These are phyloP conservation scores for Rosa persica DNA, from an alignment of 306 rosid genomes.

Conservation along the genomic window DNA sequence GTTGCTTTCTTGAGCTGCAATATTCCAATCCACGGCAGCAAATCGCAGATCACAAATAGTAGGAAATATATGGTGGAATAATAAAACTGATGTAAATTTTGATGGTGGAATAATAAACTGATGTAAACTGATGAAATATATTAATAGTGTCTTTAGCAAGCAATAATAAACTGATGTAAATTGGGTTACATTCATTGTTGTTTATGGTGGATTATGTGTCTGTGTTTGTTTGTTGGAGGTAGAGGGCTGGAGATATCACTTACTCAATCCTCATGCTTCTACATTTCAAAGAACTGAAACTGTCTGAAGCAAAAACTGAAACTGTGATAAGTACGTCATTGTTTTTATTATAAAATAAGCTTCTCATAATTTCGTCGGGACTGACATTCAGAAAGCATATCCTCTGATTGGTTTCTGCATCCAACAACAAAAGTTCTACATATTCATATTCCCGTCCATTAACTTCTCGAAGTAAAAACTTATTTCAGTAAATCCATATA, in stretches of 20 bases:
- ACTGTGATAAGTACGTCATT: conserved; percentile 89
- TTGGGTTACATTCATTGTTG: neutral
- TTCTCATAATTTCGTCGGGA: conserved; percentile 85
- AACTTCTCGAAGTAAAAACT: conserved; percentile 21
- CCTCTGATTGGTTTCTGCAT: conserved; percentile 81
- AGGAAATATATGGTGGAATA: neutral
- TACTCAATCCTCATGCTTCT: conserved; percentile 89
- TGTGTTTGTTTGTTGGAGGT: neutral
- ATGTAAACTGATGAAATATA: neutral
- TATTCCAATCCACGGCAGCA: conserved; percentile 8
- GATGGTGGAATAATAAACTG: neutral
- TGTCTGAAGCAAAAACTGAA: conserved; percentile 90
- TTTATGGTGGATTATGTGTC: neutral
- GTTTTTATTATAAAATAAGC: conserved; percentile 88
- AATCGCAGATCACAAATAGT: neutral
- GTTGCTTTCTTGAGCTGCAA: neutral
- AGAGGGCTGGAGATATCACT: conserved; percentile 17
- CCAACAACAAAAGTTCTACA: conserved; percentile 27
- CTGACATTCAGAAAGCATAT: conserved; percentile 83
- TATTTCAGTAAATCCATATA: neutral
- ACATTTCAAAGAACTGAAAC: conserved; percentile 88
- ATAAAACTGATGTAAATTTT: neutral
- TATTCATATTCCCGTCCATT: conserved; percentile 4
- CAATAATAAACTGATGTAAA: neutral
- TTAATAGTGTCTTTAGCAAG: conserved; percentile 17